phyloP scores from a whole-genome alignment of 2,329 filamentous ascomycete species.

The Fusarium keratoplasticum region DNA sequence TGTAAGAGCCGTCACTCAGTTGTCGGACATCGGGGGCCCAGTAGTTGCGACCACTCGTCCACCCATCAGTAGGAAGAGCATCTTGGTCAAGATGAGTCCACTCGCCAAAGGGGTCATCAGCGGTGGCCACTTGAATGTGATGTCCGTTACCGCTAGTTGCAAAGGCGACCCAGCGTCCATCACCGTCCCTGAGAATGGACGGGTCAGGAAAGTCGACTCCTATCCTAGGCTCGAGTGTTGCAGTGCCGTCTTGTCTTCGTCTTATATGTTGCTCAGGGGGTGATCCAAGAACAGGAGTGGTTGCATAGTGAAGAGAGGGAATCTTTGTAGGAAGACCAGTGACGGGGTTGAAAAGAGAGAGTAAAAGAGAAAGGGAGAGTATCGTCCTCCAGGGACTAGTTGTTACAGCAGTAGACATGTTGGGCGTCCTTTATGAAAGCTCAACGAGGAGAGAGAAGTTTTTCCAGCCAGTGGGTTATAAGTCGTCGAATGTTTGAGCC shows the following conservation, averaged over 20 bases:
- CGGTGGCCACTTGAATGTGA: constrained; percentile 66
- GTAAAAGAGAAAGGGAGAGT: constrained; percentile 8
- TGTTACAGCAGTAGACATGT: constrained; percentile 11
- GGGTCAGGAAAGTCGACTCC: constrained; percentile 66
- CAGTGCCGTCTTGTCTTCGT: constrained; percentile 22
- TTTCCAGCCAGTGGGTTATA: constrained; percentile 16
- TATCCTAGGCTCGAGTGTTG: constrained; percentile 28
- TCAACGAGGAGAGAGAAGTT: neutral
- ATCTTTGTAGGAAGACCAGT: constrained; percentile 15
- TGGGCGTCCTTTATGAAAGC: constrained; percentile 10
- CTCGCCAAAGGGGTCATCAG: constrained; percentile 59
- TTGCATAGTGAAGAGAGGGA: neutral
- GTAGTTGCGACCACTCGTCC: constrained; percentile 65
- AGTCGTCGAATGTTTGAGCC: constrained; percentile 15
- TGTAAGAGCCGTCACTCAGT: constrained; percentile 62
- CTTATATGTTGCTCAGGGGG: constrained; percentile 17
- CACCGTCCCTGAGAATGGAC: constrained; percentile 58
- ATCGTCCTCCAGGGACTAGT: constrained; percentile 14
- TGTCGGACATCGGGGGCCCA: constrained; percentile 72
- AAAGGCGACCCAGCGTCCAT: constrained; percentile 68
- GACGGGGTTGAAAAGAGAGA: constrained; percentile 9
- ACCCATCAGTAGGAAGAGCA: constrained; percentile 64
- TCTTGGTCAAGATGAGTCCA: constrained; percentile 63
- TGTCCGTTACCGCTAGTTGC: constrained; percentile 63
- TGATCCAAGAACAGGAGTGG: neutral